A percentile compares a stretch with the other conserved stretches of the same genome.
phyloP scores from a whole-genome alignment of 106 monocot species.

The Iris macrosiphon region DNA sequence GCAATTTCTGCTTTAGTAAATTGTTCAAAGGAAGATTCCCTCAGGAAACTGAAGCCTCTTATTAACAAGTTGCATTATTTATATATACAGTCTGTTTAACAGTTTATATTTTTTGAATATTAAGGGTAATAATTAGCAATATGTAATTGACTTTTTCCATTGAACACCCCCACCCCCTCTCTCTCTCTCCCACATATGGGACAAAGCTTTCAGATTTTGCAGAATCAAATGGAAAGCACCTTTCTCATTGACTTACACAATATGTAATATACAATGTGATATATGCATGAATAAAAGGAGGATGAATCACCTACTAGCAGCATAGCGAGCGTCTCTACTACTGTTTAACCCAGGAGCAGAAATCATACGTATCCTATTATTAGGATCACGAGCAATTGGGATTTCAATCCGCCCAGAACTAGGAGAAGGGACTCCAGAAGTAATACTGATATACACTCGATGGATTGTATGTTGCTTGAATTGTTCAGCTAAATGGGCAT shows the following conservation, averaged over 20 bases:
- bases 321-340: constrained; percentile 62
- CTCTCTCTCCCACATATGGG: too few species aligned
- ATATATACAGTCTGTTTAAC: too few species aligned
- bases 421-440: constrained; percentile 67
- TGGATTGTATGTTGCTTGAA: constrained; percentile 79
- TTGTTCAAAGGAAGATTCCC: too few species aligned
- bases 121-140: too few species aligned
- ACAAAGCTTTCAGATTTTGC: too few species aligned
- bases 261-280: background rate
- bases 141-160: too few species aligned
- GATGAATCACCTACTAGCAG: constrained; percentile 92
- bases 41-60: too few species aligned
- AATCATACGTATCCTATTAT: constrained; percentile 85
- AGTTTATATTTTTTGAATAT: too few species aligned
- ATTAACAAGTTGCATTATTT: too few species aligned
- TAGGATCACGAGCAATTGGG: constrained; percentile 86
- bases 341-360: constrained; percentile 48
- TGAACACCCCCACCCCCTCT: too few species aligned
- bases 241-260: background rate
- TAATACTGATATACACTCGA: constrained; percentile 86
- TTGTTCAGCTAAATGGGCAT: constrained; percentile 77
- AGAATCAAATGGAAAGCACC: background rate
- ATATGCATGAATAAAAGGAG: constrained; percentile 3
- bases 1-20: too few species aligned
- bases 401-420: constrained; percentile 58